These are phyloP conservation scores for Cryphonectria nitschkei DNA, from an alignment of 2,329 filamentous ascomycete species.

Conservation along the genomic window DNA sequence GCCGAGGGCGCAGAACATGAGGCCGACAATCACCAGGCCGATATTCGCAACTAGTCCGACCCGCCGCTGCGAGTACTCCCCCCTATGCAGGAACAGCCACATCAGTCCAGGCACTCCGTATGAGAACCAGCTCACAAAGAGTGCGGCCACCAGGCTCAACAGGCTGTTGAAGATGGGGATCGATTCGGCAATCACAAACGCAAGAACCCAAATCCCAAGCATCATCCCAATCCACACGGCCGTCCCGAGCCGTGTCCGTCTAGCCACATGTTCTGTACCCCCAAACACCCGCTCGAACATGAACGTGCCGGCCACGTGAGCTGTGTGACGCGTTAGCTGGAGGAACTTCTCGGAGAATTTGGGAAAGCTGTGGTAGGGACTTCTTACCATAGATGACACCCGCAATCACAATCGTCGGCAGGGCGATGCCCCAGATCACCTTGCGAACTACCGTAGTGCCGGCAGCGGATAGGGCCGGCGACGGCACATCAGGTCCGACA, in stretches of 20 bases:
- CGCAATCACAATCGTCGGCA: conserved; percentile 72
- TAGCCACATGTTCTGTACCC: conserved; percentile 58
- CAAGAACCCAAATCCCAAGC: conserved; percentile 58
- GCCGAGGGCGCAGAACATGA: conserved; percentile 43
- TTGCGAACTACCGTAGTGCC: conserved; percentile 57
- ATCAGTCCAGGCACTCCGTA: conserved; percentile 52
- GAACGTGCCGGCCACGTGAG: conserved; percentile 67
- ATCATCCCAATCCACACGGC: conserved; percentile 63
- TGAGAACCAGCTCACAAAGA: conserved; percentile 72
- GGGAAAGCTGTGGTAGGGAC: not conserved
- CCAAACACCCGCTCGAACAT: conserved; percentile 67
- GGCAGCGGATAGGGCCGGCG: conserved; percentile 68
- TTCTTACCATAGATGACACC: conserved; percentile 63
- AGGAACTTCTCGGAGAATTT: not conserved
- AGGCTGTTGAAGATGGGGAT: conserved; percentile 72
- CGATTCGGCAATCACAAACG: conserved; percentile 70
- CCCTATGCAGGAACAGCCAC: conserved; percentile 53
- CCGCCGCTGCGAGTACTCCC: conserved; percentile 43
- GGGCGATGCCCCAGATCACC: conserved; percentile 68
- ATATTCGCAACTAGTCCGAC: conserved; percentile 40
- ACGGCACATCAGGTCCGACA: conserved; percentile 62
- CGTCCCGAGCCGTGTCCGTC: conserved; percentile 54
- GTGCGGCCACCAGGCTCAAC: conserved; percentile 62
- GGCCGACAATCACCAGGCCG: conserved; percentile 39
- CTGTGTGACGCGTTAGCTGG: conserved; percentile 34